Evolutionary conservation across 108 stramenopile species (phyloP).

Genomic region (Pseudonitzschia delicatissima): DNA sequence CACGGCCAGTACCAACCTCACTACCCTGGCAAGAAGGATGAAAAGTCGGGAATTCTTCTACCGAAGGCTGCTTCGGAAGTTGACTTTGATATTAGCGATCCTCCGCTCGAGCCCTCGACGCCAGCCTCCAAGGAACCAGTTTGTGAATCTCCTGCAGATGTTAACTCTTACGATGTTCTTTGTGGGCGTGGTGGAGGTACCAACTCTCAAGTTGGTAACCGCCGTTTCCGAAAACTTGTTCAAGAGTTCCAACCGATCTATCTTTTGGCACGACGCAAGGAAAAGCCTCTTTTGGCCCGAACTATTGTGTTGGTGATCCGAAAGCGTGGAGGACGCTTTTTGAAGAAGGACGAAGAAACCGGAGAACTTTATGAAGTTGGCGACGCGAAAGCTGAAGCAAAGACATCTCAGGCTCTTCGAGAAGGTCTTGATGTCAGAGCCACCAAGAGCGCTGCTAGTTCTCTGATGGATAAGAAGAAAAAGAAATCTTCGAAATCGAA

Average conservation of each 20-base stretch:
- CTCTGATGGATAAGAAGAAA: slow-evolving; percentile 50
- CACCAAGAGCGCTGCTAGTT: slow-evolving; percentile 59
- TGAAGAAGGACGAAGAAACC: slow-evolving; percentile 74
- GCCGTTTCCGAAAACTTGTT: slow-evolving; percentile 78
- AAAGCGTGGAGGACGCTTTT: slow-evolving; percentile 75
- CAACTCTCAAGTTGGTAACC: slow-evolving; percentile 86
- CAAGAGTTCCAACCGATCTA: slow-evolving; percentile 86
- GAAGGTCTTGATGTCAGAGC: slow-evolving; percentile 87
- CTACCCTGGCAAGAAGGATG: slow-evolving; percentile 21
- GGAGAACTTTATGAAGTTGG: slow-evolving; percentile 82
- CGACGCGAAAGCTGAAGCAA: slow-evolving; percentile 86
- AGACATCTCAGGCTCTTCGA: slow-evolving; percentile 82
- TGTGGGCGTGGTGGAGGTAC: slow-evolving; percentile 86
- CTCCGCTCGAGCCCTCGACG: slow-evolving; percentile 59
- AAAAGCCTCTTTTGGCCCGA: slow-evolving; percentile 82
- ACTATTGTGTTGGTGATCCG: slow-evolving; percentile 82
- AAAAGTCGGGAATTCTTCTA: slow-evolving; percentile 34
- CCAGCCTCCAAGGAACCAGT: slow-evolving; percentile 50
- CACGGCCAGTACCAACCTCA: slow-evolving; percentile 1
- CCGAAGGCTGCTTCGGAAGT: slow-evolving; percentile 75
- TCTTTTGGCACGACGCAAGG: slow-evolving; percentile 76
- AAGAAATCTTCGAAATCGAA: slow-evolving; percentile 21
- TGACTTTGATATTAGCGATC: slow-evolving; percentile 78
- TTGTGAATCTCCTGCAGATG: slow-evolving; percentile 49
- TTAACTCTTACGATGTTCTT: slow-evolving; percentile 76